A percentile compares a stretch with the other conserved stretches of the same genome.
These are phyloP conservation scores for Talaromyces sp. DNA, from an alignment of 2,329 filamentous ascomycete species.

Conservation along the genomic window DNA sequence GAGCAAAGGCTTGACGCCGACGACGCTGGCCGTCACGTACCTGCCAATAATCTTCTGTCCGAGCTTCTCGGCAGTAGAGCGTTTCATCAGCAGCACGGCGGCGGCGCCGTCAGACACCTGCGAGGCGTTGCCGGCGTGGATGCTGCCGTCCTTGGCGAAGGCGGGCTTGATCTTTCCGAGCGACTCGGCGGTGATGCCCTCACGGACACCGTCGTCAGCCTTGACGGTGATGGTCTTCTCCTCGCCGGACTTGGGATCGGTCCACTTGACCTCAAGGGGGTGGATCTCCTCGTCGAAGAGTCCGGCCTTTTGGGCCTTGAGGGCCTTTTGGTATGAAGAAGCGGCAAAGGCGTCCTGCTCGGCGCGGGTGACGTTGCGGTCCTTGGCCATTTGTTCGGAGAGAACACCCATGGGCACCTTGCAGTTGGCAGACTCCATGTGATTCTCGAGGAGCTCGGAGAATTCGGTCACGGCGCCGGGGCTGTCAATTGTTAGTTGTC, in stretches of 20 bases:
- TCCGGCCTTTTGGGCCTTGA: constrained; percentile 77
- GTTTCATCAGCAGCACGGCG: constrained; percentile 92
- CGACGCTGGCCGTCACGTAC: constrained; percentile 77
- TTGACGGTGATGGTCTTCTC: constrained; percentile 74
- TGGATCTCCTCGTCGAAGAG: constrained; percentile 89
- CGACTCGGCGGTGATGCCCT: constrained; percentile 78
- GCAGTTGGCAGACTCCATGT: constrained; percentile 84
- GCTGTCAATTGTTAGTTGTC: constrained; percentile 31
- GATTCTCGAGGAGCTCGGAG: constrained; percentile 75
- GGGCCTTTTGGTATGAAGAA: constrained; percentile 84
- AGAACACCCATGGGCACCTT: constrained; percentile 95
- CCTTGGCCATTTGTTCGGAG: constrained; percentile 91
- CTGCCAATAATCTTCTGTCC: constrained; percentile 89
- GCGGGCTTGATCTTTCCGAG: constrained; percentile 87
- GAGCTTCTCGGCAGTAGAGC: constrained; percentile 79
- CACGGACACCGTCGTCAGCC: constrained; percentile 80
- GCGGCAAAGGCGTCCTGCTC: constrained; percentile 91
- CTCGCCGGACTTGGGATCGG: constrained; percentile 86
- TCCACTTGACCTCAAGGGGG: constrained; percentile 78
- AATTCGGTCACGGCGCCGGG: constrained; percentile 87
- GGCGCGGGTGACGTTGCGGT: constrained; percentile 63
- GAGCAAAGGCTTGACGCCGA: constrained; percentile 84
- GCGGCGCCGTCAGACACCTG: constrained; percentile 96
- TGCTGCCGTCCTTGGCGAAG: constrained; percentile 84
- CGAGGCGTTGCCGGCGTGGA: constrained; percentile 93